Evolutionary conservation across 2,329 filamentous ascomycete species (phyloP), one percentile per base, ranked within the genome.

Genomic region (Aspergillus felis): DNA sequence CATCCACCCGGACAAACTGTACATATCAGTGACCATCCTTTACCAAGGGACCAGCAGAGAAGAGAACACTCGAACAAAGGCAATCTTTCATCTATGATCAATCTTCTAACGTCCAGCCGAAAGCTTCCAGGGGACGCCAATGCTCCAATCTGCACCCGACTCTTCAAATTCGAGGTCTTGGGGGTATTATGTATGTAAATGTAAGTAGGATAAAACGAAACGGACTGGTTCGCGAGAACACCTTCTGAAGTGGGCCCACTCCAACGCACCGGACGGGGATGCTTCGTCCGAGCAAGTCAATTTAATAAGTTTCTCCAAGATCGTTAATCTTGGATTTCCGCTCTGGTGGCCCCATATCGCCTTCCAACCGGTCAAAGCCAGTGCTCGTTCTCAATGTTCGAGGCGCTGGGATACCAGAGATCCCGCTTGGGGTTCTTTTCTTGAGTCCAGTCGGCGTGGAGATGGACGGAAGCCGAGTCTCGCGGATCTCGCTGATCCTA

Each of bases 281-380:
- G 63, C 58, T 59, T 63, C 63, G 56, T 65, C 53, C 64, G 51
- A 28, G 42, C 46, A 28, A 53, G 51, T 22, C 44, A 50, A 54
- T 52, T 72, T 74, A 85, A 70, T 81, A 85, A n/a, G 81, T 83
- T 71, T 85, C 82, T 46, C 83, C 83, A 49, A 83, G 73, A 57
- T 82, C 81, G 69, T 76, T 81, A 66, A 81, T 73, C 64, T 80
- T 81, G 61, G 81, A 74, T 54, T 79, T 77, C 57, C 77, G 70
- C 54, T 75, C 74, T 9, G 80, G 76, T 20, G 78, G 79, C 29
- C 78, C 76, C 76, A 81, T 81, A 60, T 78, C 72, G 55, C 78
- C 73, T 54, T 75, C 70, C 59, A 62, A 60, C 41, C 67, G 63
- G 57, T 68, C 62, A 48, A 74, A 57, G 25, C 70, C 72, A 24